Evolutionary conservation across 331 rosid genomes (phyloP).

Genomic region (Cucumis variabilis): DNA sequence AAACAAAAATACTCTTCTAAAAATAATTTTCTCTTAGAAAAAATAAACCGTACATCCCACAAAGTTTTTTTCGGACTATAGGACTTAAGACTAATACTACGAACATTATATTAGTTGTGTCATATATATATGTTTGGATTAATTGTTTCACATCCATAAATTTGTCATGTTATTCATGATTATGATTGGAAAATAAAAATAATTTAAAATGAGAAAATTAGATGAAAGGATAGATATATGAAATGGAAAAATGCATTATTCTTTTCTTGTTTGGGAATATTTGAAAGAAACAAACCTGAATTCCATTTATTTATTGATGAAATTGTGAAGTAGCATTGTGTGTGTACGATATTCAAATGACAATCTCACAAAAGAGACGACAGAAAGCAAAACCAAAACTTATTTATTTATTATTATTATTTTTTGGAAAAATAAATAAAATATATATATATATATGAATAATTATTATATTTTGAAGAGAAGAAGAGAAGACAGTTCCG

Average conservation of each 20-base stretch:
- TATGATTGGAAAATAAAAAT: not conserved
- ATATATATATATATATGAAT: not conserved
- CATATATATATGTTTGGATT: not conserved
- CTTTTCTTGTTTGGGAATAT: slow-evolving; percentile 15
- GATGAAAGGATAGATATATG: not conserved
- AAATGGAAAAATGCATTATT: not conserved
- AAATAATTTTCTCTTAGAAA: no score
- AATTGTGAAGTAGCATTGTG: not conserved
- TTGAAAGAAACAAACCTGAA: not conserved
- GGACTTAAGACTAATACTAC: no score
- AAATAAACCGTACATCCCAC: no score
- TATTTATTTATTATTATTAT: no score
- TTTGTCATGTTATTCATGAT: not conserved
- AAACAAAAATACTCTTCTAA: no score
- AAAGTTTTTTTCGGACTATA: no score
- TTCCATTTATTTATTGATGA: not conserved
- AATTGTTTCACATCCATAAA: not conserved
- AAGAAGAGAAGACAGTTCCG: not conserved
- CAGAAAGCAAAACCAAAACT: not conserved
- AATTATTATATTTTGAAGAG: not conserved
- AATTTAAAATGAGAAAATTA: not conserved
- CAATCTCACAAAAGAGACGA: slow-evolving; percentile 15
- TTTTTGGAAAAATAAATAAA: not conserved
- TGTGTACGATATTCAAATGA: slow-evolving; percentile 19
- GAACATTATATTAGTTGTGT: no score